A percentile compares a stretch with the other conserved stretches of the same genome.
These are phyloP conservation scores for Clarireedia monteithiana DNA, from an alignment of 2,329 filamentous ascomycete genomes.

Conservation along the genomic window DNA sequence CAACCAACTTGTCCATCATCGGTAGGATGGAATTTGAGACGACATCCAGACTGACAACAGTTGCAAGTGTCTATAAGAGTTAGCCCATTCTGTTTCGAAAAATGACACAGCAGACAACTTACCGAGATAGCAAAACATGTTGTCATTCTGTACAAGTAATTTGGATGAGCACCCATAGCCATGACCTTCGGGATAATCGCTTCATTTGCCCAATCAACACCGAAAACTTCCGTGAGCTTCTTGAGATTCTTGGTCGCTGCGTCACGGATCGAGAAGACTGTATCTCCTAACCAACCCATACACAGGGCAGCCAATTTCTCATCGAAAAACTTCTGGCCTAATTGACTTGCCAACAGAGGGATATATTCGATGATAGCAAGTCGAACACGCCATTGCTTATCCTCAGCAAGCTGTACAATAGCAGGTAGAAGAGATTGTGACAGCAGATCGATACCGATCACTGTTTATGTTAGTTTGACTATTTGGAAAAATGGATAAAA, in stretches of 20 bases:
- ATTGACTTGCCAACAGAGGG: conserved; percentile 86
- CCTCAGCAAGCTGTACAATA: conserved; percentile 94
- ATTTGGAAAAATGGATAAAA: not conserved
- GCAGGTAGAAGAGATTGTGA: conserved; percentile 95
- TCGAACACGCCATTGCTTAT: conserved; percentile 98
- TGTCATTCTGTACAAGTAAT: conserved; percentile 99
- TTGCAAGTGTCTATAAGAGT: conserved; percentile 69
- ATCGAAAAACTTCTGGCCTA: conserved; percentile 96
- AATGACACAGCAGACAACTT: conserved; percentile 35
- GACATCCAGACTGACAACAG: conserved; percentile 86
- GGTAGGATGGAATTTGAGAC: conserved; percentile 90
- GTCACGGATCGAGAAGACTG: conserved; percentile 96
- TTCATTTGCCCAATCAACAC: conserved; percentile 93
- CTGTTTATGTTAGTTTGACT: conserved; percentile 37
- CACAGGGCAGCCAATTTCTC: conserved; percentile 92
- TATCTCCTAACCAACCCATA: conserved; percentile 98
- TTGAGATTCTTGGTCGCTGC: conserved; percentile 95
- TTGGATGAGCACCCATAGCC: conserved; percentile 95
- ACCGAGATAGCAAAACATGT: conserved; percentile 99
- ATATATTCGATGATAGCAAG: conserved; percentile 99
- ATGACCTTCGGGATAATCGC: conserved; percentile 98
- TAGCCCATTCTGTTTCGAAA: conserved; percentile 1
- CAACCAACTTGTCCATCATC: conserved; percentile 89
- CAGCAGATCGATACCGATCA: conserved; percentile 94
- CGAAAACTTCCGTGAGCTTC: conserved; percentile 97